phyloP scores from a whole-genome alignment of 192 early-diverging fungal genomes.

The Gamsiella multidivaricata region DNA sequence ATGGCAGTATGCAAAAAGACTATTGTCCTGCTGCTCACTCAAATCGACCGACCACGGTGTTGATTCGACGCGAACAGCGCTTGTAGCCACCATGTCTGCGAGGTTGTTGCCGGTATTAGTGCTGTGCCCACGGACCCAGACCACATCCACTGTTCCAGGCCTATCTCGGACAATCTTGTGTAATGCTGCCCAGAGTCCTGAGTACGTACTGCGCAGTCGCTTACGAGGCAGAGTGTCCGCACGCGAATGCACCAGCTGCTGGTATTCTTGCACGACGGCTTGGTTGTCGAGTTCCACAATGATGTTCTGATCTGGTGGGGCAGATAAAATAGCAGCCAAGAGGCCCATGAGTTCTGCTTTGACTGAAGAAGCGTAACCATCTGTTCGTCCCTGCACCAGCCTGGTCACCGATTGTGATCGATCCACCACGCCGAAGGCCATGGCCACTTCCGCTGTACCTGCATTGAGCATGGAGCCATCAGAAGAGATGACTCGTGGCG shows the following conservation, averaged over 20 bases:
- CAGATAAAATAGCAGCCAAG: background rate
- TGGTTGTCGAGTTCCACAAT: background rate
- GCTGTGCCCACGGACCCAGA: constrained; percentile 6
- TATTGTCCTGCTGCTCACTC: constrained; percentile 1
- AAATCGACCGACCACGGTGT: constrained; percentile 5
- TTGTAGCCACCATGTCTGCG: constrained; percentile 1
- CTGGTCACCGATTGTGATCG: background rate
- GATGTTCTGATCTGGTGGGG: background rate
- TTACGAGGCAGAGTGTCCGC: background rate
- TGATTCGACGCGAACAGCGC: background rate
- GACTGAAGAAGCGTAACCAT: background rate
- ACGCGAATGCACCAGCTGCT: background rate
- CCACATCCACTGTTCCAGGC: constrained; percentile 10
- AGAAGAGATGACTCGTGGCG: background rate
- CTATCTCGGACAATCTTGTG: background rate
- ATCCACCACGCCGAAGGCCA: background rate
- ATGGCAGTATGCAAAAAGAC: background rate
- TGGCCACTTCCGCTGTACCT: background rate
- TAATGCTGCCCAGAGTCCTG: constrained; percentile 1
- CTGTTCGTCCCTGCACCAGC: background rate
- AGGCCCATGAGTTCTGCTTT: constrained; percentile 3
- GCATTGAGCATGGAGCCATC: background rate
- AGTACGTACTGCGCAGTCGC: background rate
- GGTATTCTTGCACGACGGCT: background rate
- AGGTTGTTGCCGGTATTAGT: background rate